Percentiles rank a stretch among this genome's conserved stretches.
These are phyloP conservation scores for Nannochloropsis gaditana DNA, from an alignment of 108 stramenopile genomes.

Conservation along the genomic window DNA sequence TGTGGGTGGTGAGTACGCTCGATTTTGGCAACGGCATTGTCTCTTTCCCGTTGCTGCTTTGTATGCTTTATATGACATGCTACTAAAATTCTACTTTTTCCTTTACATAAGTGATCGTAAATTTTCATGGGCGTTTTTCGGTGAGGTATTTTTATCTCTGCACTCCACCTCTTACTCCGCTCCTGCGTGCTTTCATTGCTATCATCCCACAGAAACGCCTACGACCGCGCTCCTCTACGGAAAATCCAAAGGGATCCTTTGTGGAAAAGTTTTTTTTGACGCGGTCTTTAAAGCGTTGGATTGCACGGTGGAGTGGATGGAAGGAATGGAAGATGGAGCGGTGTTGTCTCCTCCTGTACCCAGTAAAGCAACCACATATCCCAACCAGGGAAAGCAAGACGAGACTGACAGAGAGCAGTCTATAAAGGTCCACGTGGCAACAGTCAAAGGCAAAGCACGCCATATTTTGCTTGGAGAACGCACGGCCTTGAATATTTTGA, in stretches of 20 bases:
- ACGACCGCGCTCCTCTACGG: conserved; percentile 62
- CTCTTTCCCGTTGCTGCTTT: too few relatives aligned
- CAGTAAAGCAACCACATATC: conserved; percentile 21
- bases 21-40: too few relatives aligned
- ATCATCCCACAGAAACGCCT: not conserved
- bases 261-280: conserved; percentile 86
- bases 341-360: conserved; percentile 19
- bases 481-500: conserved; percentile 87
- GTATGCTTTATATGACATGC: too few relatives aligned
- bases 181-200: not conserved
- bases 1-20: conserved; percentile 61
- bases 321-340: conserved; percentile 37
- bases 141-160: not conserved
- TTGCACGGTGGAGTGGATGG: conserved; percentile 70
- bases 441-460: conserved; percentile 76
- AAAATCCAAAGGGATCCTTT: conserved; percentile 80
- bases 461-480: conserved; percentile 85
- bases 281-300: conserved; percentile 69
- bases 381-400: conserved; percentile 37
- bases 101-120: too few relatives aligned
- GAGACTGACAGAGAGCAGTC: conserved; percentile 27
- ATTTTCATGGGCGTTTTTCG: not conserved
- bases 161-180: not conserved
- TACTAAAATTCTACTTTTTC: too few relatives aligned
- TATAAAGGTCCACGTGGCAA: conserved; percentile 70